Percentiles rank a stretch among this genome's conserved stretches.
Evolutionary conservation across 495 filamentous ascomycete species (phyloP).

Genomic region (Aspergillus hancockii): DNA sequence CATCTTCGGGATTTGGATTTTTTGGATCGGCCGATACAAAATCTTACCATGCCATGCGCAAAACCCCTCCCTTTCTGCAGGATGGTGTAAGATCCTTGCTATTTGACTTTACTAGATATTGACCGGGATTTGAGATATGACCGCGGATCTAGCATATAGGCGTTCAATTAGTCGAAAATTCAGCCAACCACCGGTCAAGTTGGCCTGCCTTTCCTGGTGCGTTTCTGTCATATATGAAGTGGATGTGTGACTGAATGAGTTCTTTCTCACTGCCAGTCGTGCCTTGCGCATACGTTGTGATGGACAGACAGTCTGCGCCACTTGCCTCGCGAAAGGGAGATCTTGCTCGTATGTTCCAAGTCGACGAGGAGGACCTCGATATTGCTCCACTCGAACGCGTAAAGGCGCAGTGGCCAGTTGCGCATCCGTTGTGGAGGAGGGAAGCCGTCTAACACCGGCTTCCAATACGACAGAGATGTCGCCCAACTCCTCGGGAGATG

Average conservation of each 20-base stretch:
- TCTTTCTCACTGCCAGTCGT: constrained; percentile 30
- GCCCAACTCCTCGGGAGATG: constrained; percentile 4
- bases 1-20: constrained; percentile 8
- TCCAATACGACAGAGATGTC: not conserved
- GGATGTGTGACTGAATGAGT: constrained; percentile 10
- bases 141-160: constrained; percentile 2
- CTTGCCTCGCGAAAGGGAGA: constrained; percentile 43
- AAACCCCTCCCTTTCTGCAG: not conserved
- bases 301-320: constrained; percentile 39
- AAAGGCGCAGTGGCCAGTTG: not conserved
- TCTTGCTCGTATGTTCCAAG: constrained; percentile 45
- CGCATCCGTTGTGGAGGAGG: not conserved
- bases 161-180: constrained; percentile 2
- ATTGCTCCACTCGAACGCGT: constrained; percentile 11
- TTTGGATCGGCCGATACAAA: not conserved
- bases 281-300: constrained; percentile 48
- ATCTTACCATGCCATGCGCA: constrained; percentile 4
- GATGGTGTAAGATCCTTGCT: constrained; percentile 1
- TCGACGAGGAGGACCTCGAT: constrained; percentile 44
- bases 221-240: constrained; percentile 12
- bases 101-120: not conserved
- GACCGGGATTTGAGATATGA: constrained; percentile 3
- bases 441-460: not conserved
- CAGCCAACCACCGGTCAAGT: constrained; percentile 44
- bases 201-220: constrained; percentile 53